Conservation (phyloP, 768 basidiomycete species). For the Chalciporus pseudorubinellus region DNA sequence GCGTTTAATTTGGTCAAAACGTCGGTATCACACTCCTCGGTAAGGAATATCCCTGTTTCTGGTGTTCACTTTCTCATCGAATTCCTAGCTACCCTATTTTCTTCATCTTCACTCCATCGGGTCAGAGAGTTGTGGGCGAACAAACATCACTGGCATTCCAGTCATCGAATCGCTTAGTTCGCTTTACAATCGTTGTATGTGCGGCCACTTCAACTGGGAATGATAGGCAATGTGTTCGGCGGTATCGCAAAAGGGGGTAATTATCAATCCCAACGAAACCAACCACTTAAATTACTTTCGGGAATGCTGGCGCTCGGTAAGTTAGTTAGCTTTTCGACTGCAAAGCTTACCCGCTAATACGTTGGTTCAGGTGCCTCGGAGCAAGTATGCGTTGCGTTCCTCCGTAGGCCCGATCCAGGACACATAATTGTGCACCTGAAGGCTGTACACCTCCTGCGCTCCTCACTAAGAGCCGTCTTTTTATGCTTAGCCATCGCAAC, state of each 20-base stretch:
- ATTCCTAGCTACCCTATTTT: constrained; percentile 44
- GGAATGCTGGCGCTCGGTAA: constrained; percentile 28
- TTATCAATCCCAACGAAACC: constrained; percentile 12
- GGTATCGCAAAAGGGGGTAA: constrained; percentile 53
- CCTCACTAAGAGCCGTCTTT: constrained; percentile 65
- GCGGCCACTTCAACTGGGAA: neutral
- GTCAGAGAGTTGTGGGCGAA: constrained; percentile 57
- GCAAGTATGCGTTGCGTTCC: no score
- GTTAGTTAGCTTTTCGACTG: no score
- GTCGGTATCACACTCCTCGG: constrained; percentile 35
- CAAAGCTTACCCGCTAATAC: no score
- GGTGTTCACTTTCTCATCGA: no score
- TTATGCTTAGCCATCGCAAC: constrained; percentile 46
- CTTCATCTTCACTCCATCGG: constrained; percentile 66
- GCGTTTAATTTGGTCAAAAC: constrained; percentile 53
- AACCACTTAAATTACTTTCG: constrained; percentile 22
- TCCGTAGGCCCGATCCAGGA: no score
- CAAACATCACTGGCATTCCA: constrained; percentile 64
- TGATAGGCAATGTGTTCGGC: constrained; percentile 51
- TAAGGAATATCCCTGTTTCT: neutral
- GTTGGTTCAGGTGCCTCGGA: no score
- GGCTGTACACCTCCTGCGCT: constrained; percentile 63
- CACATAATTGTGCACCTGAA: constrained; percentile 70
- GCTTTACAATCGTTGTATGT: neutral
- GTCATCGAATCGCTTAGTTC: constrained; percentile 45